Conservation (phyloP, 306 rosid genomes). For the Mimosa bimucronata region DNA sequence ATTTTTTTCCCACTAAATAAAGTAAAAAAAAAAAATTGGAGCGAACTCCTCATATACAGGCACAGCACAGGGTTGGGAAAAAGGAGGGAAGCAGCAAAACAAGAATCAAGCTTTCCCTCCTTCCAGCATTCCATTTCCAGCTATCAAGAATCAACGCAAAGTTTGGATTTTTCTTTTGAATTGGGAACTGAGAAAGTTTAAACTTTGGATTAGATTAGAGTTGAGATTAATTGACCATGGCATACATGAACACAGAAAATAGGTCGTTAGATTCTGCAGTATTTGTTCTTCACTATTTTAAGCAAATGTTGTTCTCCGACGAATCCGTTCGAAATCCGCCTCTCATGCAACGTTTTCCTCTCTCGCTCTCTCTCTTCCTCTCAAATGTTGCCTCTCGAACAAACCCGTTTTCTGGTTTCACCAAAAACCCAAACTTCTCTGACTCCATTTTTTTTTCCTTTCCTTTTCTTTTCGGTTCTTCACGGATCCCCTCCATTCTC, state of each 20-base stretch:
- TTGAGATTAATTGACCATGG: background rate
- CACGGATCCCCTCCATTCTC: constrained; percentile 35
- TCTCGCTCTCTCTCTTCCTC: constrained; percentile 44
- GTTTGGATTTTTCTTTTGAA: no score
- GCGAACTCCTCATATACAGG: background rate
- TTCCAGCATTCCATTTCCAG: background rate
- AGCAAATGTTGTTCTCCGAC: constrained; percentile 40
- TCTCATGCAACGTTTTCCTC: constrained; percentile 56
- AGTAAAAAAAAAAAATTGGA: background rate
- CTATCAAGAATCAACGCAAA: background rate
- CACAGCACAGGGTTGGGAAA: background rate
- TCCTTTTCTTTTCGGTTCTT: constrained; percentile 40
- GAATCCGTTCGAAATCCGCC: constrained; percentile 55
- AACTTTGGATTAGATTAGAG: background rate
- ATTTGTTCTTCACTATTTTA: constrained; percentile 54
- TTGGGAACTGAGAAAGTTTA: background rate
- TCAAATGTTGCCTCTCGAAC: constrained; percentile 50
- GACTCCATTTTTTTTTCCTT: constrained; percentile 38
- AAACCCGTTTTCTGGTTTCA: constrained; percentile 30
- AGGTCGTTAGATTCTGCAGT: constrained; percentile 23
- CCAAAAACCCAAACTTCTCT: constrained; percentile 48
- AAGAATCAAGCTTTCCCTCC: background rate
- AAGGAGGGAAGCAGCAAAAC: background rate
- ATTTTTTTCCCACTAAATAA: no score
- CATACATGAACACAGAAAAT: background rate